Evolutionary conservation across 2,329 filamentous ascomycete genomes (phyloP).

Genomic region (Apiospora kogelbergensis): DNA sequence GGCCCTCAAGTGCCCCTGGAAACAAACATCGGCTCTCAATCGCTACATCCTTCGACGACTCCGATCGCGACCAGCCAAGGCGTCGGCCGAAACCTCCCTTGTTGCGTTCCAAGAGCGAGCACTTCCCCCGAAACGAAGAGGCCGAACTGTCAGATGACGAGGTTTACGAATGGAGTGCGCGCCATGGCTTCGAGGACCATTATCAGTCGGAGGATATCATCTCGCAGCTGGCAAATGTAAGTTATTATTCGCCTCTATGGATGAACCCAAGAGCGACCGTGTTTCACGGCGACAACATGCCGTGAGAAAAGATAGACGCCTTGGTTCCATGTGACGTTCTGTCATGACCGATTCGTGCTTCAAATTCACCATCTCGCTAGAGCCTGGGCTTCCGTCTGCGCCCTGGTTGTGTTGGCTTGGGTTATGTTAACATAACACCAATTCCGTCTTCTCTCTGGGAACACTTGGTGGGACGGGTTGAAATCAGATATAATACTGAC

Average conservation of each 20-base stretch:
- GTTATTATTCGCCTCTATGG: conserved; percentile 32
- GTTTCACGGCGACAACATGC: neutral
- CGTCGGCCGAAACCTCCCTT: conserved; percentile 51
- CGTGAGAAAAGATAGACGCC: neutral
- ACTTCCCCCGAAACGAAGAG: conserved; percentile 41
- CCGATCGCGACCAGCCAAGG: conserved; percentile 34
- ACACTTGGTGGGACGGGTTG: neutral
- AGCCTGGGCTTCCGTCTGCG: neutral
- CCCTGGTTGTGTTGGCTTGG: neutral
- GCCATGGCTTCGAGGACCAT: conserved; percentile 91
- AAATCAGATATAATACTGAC: neutral
- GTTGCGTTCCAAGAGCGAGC: conserved; percentile 58
- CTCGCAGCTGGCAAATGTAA: conserved; percentile 76
- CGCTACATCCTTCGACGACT: conserved; percentile 29
- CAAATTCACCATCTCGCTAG: neutral
- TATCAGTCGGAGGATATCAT: conserved; percentile 90
- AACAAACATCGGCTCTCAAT: conserved; percentile 36
- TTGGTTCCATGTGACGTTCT: neutral
- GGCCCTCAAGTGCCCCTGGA: conserved; percentile 47
- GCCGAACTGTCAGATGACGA: conserved; percentile 45
- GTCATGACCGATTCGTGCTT: neutral
- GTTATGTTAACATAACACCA: neutral
- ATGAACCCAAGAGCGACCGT: neutral
- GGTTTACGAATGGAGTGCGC: conserved; percentile 55
- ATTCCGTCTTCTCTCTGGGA: neutral